Evolutionary conservation across 768 basidiomycete species (phyloP).

Genomic region (Tylopilus plumbeoviolaceoides): DNA sequence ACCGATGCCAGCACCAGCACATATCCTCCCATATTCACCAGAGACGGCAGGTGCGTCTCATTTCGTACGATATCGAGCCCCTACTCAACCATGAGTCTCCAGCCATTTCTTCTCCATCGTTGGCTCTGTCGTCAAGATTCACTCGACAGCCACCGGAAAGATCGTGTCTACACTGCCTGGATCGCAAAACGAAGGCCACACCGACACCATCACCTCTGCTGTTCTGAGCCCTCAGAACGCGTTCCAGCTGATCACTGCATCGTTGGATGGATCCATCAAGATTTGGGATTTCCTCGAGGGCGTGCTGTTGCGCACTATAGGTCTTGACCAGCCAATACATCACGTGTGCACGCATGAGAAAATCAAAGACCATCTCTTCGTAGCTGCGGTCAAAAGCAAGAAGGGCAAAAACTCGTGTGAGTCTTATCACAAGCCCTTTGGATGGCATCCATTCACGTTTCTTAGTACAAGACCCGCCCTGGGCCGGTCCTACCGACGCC

Average conservation of each 20-base stretch:
- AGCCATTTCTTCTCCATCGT: slow-evolving; percentile 90
- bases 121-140: slow-evolving; percentile 79
- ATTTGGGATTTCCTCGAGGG: slow-evolving; percentile 95
- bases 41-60: slow-evolving; percentile 71
- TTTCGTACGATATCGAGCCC: slow-evolving; percentile 9
- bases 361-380: slow-evolving; percentile 66
- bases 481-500: neutral
- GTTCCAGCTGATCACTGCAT: slow-evolving; percentile 86
- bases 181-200: slow-evolving; percentile 38
- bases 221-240: slow-evolving; percentile 80
- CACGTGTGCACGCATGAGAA: slow-evolving; percentile 67
- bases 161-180: slow-evolving; percentile 79
- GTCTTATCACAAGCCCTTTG: neutral
- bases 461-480: slow-evolving; percentile 8
- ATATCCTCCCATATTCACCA: slow-evolving; percentile 76
- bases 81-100: slow-evolving; percentile 7
- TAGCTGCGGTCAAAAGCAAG: slow-evolving; percentile 51
- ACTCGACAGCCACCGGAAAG: slow-evolving; percentile 73
- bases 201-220: slow-evolving; percentile 65
- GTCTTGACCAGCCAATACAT: slow-evolving; percentile 64
- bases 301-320: slow-evolving; percentile 65
- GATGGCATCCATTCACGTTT: neutral
- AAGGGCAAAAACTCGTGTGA: slow-evolving; percentile 30
- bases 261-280: slow-evolving; percentile 77
- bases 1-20: slow-evolving; percentile 63